Conservation (phyloP, 345 rosid genomes). For the Salix viminalis region DNA sequence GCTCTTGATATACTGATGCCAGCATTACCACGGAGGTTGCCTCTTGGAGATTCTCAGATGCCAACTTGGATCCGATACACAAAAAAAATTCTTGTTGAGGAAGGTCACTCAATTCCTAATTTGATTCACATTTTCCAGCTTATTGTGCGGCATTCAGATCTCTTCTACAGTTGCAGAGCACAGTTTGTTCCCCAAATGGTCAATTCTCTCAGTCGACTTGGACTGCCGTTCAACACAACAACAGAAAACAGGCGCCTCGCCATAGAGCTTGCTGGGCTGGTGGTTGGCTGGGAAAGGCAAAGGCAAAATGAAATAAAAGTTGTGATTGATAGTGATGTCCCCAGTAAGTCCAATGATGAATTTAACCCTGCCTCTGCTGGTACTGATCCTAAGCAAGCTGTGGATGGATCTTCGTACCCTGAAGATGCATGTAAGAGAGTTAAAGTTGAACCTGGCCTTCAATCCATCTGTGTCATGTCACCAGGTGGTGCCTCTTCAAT, state of each 20-base stretch:
- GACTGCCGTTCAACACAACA: conserved; percentile 90
- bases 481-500: conserved; percentile 90
- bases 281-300: conserved; percentile 97
- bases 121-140: conserved; percentile 98
- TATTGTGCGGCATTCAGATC: conserved; percentile 95
- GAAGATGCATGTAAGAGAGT: conserved; percentile 85
- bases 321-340: conserved; percentile 58
- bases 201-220: conserved; percentile 94
- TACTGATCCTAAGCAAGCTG: conserved; percentile 67
- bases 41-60: conserved; percentile 96
- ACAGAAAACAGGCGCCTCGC: conserved; percentile 96
- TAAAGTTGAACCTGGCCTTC: conserved; percentile 97
- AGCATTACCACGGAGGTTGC: conserved; percentile 89
- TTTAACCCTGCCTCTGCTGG: conserved; percentile 42
- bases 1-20: conserved; percentile 99
- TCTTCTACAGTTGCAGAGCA: conserved; percentile 95
- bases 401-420: conserved; percentile 69
- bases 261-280: conserved; percentile 98
- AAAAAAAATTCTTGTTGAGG: conserved; percentile 95
- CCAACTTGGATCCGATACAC: conserved; percentile 99
- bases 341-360: conserved; percentile 54
- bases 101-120: conserved; percentile 94
- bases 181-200: conserved; percentile 99
- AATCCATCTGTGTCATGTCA: conserved; percentile 84
- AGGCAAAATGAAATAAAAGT: conserved; percentile 89